Base-by-base conservation (phyloP, 176 grass and related monocot genomes). In the Carex myosuroides region DNA sequence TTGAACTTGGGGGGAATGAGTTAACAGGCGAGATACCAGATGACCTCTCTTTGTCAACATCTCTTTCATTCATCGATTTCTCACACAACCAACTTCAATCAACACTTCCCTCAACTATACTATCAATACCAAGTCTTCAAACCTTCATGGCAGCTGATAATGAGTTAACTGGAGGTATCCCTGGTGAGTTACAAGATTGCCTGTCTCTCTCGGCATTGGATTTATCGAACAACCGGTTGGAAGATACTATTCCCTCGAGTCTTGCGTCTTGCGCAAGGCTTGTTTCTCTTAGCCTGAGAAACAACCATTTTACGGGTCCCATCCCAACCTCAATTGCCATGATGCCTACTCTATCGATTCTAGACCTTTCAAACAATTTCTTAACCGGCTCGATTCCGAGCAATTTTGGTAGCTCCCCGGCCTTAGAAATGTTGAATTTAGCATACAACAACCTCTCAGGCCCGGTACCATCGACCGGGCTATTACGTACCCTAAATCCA, bases 361-460 rank as follows among this genome's bases (percentile, higher is more conserved):
- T 98, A 10, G 96, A 98, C 58, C 89, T 98, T 30, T 98, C 96
- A 56, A 95, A 90, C 86, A 98, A 98, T 54, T 89, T 93, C 65
- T 67, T 98, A 60, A 87, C 91, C 12, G 96, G 96, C 12, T 82
- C 86, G 35, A 98, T 98, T 21, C 96, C 96, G 17, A 86, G 63
- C 57, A 95, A 95, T 57, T 98, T 98, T 74, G 96, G 96, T 24
- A 89, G 86, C 85, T 98, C 93, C 7, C 93, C 91, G 17, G 91
- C 96, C 60, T 88, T 98, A 10, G 96, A 98, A 62, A 95, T 92
- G 96, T 85, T 98, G 10, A 98, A 90, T 87, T 52, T 98, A 71
- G 89, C 96, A 30, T 88, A 98, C 89, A 98, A 98, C 87, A 98
- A 98, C 68, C 93, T 98, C 37, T 90, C 87, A 0, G 96, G 96